Evolutionary conservation across 768 basidiomycete species (phyloP).

Genomic region (Punctularia strigosozonata): DNA sequence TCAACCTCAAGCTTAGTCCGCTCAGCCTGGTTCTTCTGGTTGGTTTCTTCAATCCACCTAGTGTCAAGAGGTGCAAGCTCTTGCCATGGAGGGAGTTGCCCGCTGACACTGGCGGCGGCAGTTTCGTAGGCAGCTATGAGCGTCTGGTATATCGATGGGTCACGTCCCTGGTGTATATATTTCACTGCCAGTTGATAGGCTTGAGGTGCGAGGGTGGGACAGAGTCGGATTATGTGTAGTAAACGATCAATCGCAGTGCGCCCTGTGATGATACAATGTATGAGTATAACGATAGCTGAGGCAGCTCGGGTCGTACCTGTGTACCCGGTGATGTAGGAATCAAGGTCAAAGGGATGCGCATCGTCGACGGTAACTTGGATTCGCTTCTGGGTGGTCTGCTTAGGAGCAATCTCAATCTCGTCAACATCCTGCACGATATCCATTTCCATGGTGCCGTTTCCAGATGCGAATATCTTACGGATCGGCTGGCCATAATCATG

Average conservation of each 20-base stretch:
- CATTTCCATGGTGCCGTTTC: too few species aligned
- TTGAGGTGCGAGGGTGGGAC: slow-evolving; percentile 59
- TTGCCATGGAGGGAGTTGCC: slow-evolving; percentile 30
- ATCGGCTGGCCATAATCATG: too few species aligned
- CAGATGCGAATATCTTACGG: too few species aligned
- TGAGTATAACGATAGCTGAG: slow-evolving; percentile 1
- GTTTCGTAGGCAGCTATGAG: slow-evolving; percentile 45
- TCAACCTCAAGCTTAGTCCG: slow-evolving; percentile 83
- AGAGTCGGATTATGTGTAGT: slow-evolving; percentile 49
- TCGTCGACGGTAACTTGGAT: slow-evolving; percentile 40
- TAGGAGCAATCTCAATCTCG: background rate
- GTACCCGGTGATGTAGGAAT: slow-evolving; percentile 67
- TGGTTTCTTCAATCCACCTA: slow-evolving; percentile 63
- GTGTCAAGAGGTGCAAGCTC: slow-evolving; percentile 35
- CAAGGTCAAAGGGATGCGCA: slow-evolving; percentile 80
- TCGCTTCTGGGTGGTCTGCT: background rate
- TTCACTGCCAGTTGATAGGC: slow-evolving; percentile 58
- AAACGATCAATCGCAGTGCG: slow-evolving; percentile 68
- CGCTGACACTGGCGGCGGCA: slow-evolving; percentile 17
- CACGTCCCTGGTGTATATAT: slow-evolving; percentile 56
- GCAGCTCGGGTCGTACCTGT: slow-evolving; percentile 34
- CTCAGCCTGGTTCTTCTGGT: slow-evolving; percentile 59
- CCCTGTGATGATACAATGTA: slow-evolving; percentile 30
- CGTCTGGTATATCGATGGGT: slow-evolving; percentile 46
- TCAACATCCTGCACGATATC: too few species aligned